Evolutionary conservation across 805 yeast species (phyloP), one percentile per base, ranked within the genome.

Genomic region (Pichia thaimueangensis): DNA sequence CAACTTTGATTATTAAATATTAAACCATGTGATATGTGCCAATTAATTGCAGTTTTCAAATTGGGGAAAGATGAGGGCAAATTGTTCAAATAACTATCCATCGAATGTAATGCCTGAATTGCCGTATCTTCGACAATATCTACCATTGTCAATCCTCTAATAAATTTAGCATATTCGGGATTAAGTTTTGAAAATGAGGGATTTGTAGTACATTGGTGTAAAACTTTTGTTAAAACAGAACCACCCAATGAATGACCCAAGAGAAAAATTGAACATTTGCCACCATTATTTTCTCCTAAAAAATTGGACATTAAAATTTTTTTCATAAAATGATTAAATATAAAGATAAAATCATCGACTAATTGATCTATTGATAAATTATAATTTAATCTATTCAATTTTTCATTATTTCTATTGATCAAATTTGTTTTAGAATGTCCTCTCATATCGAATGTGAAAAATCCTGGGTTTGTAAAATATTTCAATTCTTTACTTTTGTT

Each of bases 91-190:
- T 85, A 85, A n/a, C 58, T 52, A 7, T 78, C 73, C 86, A 93
- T 89, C 5, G 77, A 68, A 4, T 57, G 54, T 6, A 93, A 64
- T 0, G 96, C 79, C 30, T 73, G 71, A 2, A 83, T 69, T 0
- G 97, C 97, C 0, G 93, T 82, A 45, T 89, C 97, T 57, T 93
- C 98, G 1, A 93, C 96, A 3, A 93, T 93, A 60, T 93, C 99
- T 15, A 93, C 63, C 69, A 89, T 78, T 0, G 76, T 73, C 3
- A 93, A 62, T 0, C 97, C 98, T 28, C 73, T 69, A 2, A 85
- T 57, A 16, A 54, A 49, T 5, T 40, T 25, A 32, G 5, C 53
- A 44, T 3, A 63, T 49, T 2, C 53, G 49, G 7, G 8, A 36
- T 36, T 21, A 5, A 25, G n/a, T 19, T 19, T 27, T 4, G 19